Base-by-base conservation (phyloP, 2,329 filamentous ascomycete genomes). In the Didymella arachidicola region DNA sequence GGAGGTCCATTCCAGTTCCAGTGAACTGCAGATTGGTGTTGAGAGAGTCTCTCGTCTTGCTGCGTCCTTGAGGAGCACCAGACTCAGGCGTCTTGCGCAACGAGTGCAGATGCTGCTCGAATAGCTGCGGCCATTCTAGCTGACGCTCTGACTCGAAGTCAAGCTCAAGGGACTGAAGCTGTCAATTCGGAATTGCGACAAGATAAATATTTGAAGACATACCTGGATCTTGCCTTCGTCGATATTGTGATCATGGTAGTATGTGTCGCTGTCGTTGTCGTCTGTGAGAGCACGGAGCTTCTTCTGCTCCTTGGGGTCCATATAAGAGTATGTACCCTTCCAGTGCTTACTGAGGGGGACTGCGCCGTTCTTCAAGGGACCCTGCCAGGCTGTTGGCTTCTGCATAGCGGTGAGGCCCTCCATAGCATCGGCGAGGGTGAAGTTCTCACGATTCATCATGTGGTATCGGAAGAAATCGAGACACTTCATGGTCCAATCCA, bases 391-490 rank as follows among this genome's bases (percentile, higher is more conserved):
- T n/a, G 75, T 75, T 12, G 82, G 81, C 51, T 69, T 73, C 42
- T 83, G 74, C 22, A 67, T 43, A 0, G 47, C 44, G 1, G 72
- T 64, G 7, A 84, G 72, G 3, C 72, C 67, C 6, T 63, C 52
- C 61, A 80, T 80, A 2, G 70, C 68, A 8, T 70, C 53, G 45
- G 67, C 72, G 3, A 83, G 68, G 0, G 79, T 74, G 22, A 68
- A 65, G n/a, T 79, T 76, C 3, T 72, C 72, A 8, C 70, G 45
- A 7, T 66, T 66, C 39, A 77, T 77, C 67, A 85, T 78, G 60
- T 86, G 81, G 47, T 80, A 79, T 44, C 80, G 80, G 74, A 84
- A 86, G 75, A 85, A 85, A 60, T 84, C 83, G 42, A 82, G 66
- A 38, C 79, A 73, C 60, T 84, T 79, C 5, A 84, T 66, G 2